Percentiles rank a stretch among this genome's conserved stretches.
Evolutionary conservation across 2,329 filamentous ascomycete species (phyloP).

Genomic region (Aspergillus texensis): DNA sequence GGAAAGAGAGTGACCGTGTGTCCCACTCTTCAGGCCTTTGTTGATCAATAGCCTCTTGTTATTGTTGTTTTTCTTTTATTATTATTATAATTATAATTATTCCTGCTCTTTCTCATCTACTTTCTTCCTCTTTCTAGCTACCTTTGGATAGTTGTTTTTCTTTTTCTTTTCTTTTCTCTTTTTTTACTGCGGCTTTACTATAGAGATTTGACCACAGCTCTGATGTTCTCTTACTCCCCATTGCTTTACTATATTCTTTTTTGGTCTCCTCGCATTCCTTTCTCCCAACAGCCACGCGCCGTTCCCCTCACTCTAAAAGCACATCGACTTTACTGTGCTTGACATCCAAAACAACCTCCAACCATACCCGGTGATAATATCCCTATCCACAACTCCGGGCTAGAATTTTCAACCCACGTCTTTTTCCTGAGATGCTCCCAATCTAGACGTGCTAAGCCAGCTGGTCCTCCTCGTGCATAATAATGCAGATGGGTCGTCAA

Average conservation of each 20-base stretch:
- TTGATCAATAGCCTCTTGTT: constrained; percentile 22
- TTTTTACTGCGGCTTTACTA: background rate
- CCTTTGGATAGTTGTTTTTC: background rate
- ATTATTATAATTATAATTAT: constrained; percentile 14
- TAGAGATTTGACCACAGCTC: background rate
- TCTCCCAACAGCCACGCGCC: constrained; percentile 13
- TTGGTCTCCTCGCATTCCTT: constrained; percentile 10
- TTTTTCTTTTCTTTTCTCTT: background rate
- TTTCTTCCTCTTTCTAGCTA: constrained; percentile 8
- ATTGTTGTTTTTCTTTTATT: constrained; percentile 20
- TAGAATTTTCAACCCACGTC: constrained; percentile 2
- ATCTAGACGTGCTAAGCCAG: constrained; percentile 22
- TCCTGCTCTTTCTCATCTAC: constrained; percentile 17
- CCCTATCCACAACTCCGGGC: constrained; percentile 7
- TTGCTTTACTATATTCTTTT: constrained; percentile 18
- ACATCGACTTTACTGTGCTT: constrained; percentile 12
- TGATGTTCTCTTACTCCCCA: constrained; percentile 11
- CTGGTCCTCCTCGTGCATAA: constrained; percentile 26
- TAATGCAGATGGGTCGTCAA: constrained; percentile 38
- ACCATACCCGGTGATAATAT: background rate
- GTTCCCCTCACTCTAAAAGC: constrained; percentile 18
- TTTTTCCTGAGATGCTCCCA: constrained; percentile 6
- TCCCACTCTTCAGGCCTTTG: constrained; percentile 22
- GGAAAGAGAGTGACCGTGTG: constrained; percentile 16
- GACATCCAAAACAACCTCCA: constrained; percentile 1